A percentile compares a stretch with the other conserved stretches of the same genome.
phyloP scores from a whole-genome alignment of 306 rosid genomes.

The Vigna mungo region DNA sequence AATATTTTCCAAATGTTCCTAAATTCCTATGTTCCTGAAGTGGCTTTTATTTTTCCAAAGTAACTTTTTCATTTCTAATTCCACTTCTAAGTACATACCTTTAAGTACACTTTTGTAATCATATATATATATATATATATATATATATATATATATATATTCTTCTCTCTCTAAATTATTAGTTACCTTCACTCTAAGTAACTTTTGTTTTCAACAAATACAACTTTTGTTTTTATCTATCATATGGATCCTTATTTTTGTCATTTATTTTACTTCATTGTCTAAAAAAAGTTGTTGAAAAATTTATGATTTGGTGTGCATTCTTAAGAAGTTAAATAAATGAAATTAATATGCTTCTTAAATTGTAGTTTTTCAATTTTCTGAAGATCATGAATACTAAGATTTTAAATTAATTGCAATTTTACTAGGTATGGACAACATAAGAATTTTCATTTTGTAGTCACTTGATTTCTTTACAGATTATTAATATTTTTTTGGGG shows the following conservation, averaged over 20 bases:
- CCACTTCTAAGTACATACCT: constrained; percentile 51
- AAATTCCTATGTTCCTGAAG: background rate
- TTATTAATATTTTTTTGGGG: background rate
- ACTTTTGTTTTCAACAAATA: constrained; percentile 50
- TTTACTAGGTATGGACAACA: too few relatives aligned
- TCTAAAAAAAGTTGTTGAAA: background rate
- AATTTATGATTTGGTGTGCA: background rate
- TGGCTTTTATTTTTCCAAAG: constrained; percentile 19
- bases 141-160: too few relatives aligned
- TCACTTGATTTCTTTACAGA: background rate
- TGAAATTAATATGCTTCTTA: background rate
- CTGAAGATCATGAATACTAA: background rate
- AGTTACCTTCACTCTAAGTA: constrained; percentile 46
- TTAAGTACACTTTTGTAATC: constrained; percentile 51
- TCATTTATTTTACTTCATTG: constrained; percentile 1
- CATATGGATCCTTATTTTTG: background rate
- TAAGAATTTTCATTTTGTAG: too few relatives aligned
- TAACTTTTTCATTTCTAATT: constrained; percentile 33
- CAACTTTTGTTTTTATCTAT: background rate
- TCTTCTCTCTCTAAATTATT: too few relatives aligned
- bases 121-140: too few relatives aligned
- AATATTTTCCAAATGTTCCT: background rate
- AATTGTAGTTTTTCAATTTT: background rate
- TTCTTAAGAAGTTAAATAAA: background rate
- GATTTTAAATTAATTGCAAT: background rate